Conservation (phyloP, 73 alveolate species). For the Uronychia binucleata region DNA sequence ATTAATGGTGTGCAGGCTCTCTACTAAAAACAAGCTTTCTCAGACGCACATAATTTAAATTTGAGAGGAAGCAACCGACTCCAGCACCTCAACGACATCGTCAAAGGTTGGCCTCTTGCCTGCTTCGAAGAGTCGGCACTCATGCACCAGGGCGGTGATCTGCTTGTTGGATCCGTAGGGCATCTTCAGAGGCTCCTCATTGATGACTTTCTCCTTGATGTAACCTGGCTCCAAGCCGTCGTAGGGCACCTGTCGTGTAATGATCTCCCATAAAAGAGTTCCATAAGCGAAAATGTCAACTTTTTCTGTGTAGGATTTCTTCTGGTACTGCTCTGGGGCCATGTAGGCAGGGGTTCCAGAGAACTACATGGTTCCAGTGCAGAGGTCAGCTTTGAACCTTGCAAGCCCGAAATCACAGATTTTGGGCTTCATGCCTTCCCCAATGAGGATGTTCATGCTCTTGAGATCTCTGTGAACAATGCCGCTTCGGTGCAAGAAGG, state of each 20-base stretch:
- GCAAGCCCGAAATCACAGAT: slow-evolving; percentile 98
- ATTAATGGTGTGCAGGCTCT: too few species aligned
- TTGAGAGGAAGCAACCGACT: slow-evolving; percentile 20
- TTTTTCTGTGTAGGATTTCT: slow-evolving; percentile 91
- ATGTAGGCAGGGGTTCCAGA: slow-evolving; percentile 99
- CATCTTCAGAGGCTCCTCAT: slow-evolving; percentile 73
- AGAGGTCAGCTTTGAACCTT: slow-evolving; percentile 93
- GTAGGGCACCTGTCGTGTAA: slow-evolving; percentile 96
- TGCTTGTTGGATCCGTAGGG: slow-evolving; percentile 69
- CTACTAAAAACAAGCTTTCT: too few species aligned
- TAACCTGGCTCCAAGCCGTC: slow-evolving; percentile 94
- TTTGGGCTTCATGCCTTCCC: slow-evolving; percentile 79
- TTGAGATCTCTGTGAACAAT: slow-evolving; percentile 98
- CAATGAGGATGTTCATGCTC: slow-evolving; percentile 90
- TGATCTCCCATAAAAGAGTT: slow-evolving; percentile 97
- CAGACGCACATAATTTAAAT: neutral
- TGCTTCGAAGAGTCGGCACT: slow-evolving; percentile 62
- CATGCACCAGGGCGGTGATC: slow-evolving; percentile 35
- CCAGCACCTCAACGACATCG: slow-evolving; percentile 55
- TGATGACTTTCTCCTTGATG: slow-evolving; percentile 85
- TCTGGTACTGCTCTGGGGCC: slow-evolving; percentile 98
- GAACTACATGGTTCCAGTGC: slow-evolving; percentile 93
- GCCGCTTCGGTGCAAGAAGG: slow-evolving; percentile 90
- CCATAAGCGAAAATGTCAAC: slow-evolving; percentile 99
- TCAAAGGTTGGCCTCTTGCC: slow-evolving; percentile 59